Evolutionary conservation across 2,329 filamentous ascomycete genomes (phyloP), one percentile per base, ranked within the genome.

Genomic region (Graphium sp.): DNA sequence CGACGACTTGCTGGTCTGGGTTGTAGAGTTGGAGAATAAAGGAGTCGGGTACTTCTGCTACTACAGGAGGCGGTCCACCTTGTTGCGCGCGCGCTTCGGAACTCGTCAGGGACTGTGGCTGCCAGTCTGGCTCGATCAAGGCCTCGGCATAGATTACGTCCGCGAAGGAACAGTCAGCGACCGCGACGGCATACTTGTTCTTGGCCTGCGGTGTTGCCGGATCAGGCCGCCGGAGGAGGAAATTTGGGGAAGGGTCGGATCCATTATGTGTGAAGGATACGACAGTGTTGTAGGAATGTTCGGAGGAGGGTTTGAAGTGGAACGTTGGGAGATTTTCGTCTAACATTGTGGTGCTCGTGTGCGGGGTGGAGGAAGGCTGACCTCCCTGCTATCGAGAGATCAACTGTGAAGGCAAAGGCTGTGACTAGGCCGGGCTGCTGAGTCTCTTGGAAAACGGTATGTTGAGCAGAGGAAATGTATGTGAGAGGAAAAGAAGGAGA

Each of bases 11-110:
- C 50, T 89, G 83, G 47, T 95, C 87, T 0, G 89, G 89, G 47
- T 93, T 89, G 60, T 94, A 95, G 4, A 98, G 72, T 41, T 87
- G 77, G 22, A 95, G 65, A n/a, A 66, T 63, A 48, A 95, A 93
- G 30, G 70, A 61, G 32, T 75, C 74, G 0, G 87, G 85, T 17
- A 82, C 66, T 19, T 81, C 62, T n/a, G n/a, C n/a, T n/a, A n/a
- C n/a, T n/a, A n/a, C n/a, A n/a, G n/a, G n/a, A 7, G 85, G 78
- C 34, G 79, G 41, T 1, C 77, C 42, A 12, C 74, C 11, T 35
- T 73, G 74, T 32, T 56, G 65, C n/a, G 64, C 60, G 35, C 82
- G 72, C 32, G 85, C 66, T 45, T 91, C 79, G 30, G 89, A 82
- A 26, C 78, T 71, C 1, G 82, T 87, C 6, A 92, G 62, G 0